Evolutionary conservation across 305 asterid genomes (phyloP).

Genomic region (Stenogyne calaminthoides): DNA sequence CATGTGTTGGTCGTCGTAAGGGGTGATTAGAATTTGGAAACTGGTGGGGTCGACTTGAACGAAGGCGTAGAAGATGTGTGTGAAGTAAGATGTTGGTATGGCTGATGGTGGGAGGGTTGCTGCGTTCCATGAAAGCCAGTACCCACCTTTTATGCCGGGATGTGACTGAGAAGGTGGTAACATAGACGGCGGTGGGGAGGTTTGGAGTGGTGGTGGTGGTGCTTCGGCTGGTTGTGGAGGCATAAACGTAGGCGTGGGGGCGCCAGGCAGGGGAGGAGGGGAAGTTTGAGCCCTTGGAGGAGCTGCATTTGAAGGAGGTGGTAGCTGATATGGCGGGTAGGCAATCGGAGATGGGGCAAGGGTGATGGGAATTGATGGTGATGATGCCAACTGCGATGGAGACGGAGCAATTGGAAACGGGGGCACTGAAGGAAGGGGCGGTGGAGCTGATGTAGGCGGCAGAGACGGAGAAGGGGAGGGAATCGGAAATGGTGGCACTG

Average conservation of each 20-base stretch:
- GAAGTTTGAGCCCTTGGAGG: not conserved
- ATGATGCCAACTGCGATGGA: too few relatives aligned
- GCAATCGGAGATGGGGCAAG: not conserved
- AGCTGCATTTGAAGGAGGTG: not conserved
- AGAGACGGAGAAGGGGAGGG: not conserved
- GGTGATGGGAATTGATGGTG: too few relatives aligned
- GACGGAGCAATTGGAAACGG: not conserved
- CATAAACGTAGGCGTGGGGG: not conserved
- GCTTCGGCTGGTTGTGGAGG: conserved; percentile 6
- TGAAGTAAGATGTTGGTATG: conserved; percentile 59
- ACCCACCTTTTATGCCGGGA: conserved; percentile 58
- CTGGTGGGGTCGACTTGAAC: conserved; percentile 48
- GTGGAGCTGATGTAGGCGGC: not conserved
- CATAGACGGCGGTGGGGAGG: not conserved
- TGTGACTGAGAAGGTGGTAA: not conserved
- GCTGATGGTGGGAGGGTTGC: conserved; percentile 39
- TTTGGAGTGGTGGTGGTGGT: conserved; percentile 15
- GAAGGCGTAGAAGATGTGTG: conserved; percentile 61
- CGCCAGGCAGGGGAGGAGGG: not conserved
- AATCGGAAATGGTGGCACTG: not conserved
- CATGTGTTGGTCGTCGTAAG: conserved; percentile 45
- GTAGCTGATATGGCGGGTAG: not conserved
- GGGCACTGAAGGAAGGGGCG: too few relatives aligned
- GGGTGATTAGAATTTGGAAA: conserved; percentile 46
- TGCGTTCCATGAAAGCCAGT: conserved; percentile 52